Conservation (phyloP, 2,329 filamentous ascomycete genomes). For the Cercospora sojina region DNA sequence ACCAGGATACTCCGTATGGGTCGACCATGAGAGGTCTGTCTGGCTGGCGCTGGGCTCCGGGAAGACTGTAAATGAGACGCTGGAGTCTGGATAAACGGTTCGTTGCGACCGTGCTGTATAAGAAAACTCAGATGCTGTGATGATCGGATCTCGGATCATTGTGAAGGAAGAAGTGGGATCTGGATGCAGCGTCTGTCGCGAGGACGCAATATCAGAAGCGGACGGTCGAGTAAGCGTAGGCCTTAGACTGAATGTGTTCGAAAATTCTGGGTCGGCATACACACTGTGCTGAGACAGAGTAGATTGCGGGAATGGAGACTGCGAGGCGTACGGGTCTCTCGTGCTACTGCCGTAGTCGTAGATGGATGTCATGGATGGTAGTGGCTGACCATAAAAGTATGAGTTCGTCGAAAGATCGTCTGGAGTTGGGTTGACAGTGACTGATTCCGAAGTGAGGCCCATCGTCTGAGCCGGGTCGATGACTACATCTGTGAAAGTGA, state of each 20-base stretch:
- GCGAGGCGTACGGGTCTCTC: neutral
- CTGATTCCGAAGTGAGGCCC: neutral
- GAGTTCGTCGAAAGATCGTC: neutral
- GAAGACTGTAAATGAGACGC: neutral
- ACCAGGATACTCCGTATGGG: neutral
- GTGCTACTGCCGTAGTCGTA: neutral
- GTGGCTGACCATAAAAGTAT: neutral
- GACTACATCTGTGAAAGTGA: neutral
- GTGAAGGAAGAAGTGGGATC: neutral
- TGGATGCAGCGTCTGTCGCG: neutral
- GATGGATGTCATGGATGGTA: neutral
- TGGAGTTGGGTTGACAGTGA: neutral
- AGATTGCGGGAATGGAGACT: neutral
- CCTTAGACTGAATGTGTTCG: neutral
- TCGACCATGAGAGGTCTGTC: neutral
- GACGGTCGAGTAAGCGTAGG: neutral
- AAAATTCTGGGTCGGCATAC: neutral
- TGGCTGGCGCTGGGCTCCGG: neutral
- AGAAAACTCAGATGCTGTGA: neutral
- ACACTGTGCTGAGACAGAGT: neutral
- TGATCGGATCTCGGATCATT: neutral
- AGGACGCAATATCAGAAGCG: neutral
- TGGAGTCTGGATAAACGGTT: neutral
- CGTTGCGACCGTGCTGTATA: neutral
- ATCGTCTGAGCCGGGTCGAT: neutral